Evolutionary conservation across 345 rosid genomes (phyloP), one percentile per base, ranked within the genome.

Genomic region (Aethionema arabicum): DNA sequence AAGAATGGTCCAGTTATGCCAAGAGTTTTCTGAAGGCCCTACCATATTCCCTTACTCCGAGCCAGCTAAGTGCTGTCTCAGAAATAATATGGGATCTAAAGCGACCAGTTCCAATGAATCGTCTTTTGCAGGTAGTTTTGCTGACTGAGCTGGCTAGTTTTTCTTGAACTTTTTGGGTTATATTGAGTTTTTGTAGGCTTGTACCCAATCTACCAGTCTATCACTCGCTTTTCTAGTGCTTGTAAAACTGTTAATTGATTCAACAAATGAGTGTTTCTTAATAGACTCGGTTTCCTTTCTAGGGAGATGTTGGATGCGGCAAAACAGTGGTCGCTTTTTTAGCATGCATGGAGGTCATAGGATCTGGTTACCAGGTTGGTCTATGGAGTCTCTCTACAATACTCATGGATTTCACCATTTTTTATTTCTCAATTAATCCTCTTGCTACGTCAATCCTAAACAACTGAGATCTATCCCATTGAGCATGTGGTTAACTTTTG

Each of bases 281-380:
- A 53, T 53, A 59, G 5, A n/a, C n/a, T 30, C 21, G 16, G 46
- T 69, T 59, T 76, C 52, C 56, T 46, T 48, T 76, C 30, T 72
- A 93, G 97, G 99, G 97, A 51, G 97, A 93, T 63, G 96, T 93
- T 68, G 99, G 99, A 60, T 93, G 99, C 70, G 96, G 99, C 50
- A 93, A 93, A 83, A 93, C 99, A 5, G 86, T 82, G 21, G 92
- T 93, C 9, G 96, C 99, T 58, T 93, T 93, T 75, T 76, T 93
- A 78, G 95, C 99, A 30, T 93, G 97, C 64, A 85, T 90, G 95
- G 99, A 90, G 78, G 99, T 93, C 56, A 72, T 85, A 79, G 85
- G 81, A 62, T 78, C 88, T 68, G 99, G 99, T 59, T 87, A 81
- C 80, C 99, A 93, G 96, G 97, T 93, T 72, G 46, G 82, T 69